Conservation (phyloP, 306 rosid species). For the Abrus precatorius region DNA sequence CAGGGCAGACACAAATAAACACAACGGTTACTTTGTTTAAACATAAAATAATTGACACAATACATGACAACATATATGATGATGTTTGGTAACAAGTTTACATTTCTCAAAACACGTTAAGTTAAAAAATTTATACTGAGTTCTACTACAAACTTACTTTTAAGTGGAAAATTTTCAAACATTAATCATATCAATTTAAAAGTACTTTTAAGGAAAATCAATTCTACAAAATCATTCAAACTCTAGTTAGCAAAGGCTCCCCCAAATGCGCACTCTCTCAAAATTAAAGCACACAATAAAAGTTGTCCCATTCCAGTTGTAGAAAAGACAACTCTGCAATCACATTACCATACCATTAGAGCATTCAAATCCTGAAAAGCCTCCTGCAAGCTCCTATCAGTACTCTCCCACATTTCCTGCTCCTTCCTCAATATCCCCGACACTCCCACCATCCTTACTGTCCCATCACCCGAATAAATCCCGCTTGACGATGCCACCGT, state of each 20-base stretch:
- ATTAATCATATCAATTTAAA: too few species aligned
- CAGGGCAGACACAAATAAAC: constrained; percentile 17
- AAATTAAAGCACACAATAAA: too few species aligned
- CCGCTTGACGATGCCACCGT: constrained; percentile 54
- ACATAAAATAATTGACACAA: neutral
- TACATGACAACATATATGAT: neutral
- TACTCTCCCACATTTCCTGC: constrained; percentile 98
- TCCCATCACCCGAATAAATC: constrained; percentile 78
- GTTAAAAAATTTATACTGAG: too few species aligned
- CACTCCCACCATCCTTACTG: constrained; percentile 94
- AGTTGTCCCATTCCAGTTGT: too few species aligned
- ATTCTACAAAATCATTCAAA: too few species aligned
- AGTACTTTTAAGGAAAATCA: too few species aligned
- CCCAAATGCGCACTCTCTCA: neutral
- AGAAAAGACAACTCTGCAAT: too few species aligned
- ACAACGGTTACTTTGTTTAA: neutral
- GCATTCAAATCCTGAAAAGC: constrained; percentile 99
- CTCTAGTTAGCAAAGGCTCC: too few species aligned
- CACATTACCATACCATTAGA: constrained; percentile 77
- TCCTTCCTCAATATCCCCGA: constrained; percentile 96
- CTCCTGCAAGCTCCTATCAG: constrained; percentile 94
- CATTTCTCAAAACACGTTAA: too few species aligned
- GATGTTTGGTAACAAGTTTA: neutral
- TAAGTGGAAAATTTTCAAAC: too few species aligned
- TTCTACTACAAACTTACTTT: too few species aligned